Base-by-base conservation (phyloP, 768 basidiomycete genomes). In the Kwoniella pini region DNA sequence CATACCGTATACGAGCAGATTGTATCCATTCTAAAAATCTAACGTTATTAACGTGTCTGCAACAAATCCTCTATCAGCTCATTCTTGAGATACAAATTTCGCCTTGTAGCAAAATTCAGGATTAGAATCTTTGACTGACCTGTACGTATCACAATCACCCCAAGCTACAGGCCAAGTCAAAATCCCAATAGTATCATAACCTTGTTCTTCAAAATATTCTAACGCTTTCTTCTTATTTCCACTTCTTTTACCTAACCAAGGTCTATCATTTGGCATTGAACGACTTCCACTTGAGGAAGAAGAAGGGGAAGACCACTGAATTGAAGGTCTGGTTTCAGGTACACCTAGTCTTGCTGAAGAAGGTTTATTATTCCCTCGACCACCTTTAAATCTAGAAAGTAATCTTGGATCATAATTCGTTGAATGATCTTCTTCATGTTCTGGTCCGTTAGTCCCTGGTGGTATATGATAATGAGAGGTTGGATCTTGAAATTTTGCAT, bases 31-130 rank as follows among this genome's bases (percentile, higher is more conserved):
- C 31, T 21, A 72, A 61, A 53, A 59, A 67, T n/a, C 59, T 56
- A 30, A 75, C 73, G 46, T 72, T 75, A 42, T 75, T 75, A 27
- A 64, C 69, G 46, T 75, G 73, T 59, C 73, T 74, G 36, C 21
- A 6, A n/a, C n/a, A n/a, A n/a, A n/a, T n/a, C n/a, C n/a, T n/a
- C n/a, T n/a, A n/a, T n/a, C n/a, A n/a, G n/a, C n/a, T n/a, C n/a
- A n/a, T n/a, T n/a, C n/a, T n/a, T n/a, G n/a, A n/a, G n/a, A n/a
- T n/a, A n/a, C n/a, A n/a, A n/a, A n/a, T n/a, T n/a, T n/a, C n/a
- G n/a, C n/a, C n/a, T n/a, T n/a, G n/a, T n/a, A n/a, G n/a, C n/a
- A n/a, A n/a, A n/a, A n/a, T n/a, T n/a, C n/a, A n/a, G n/a, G n/a
- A n/a, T n/a, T n/a, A 10, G 42, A 55, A 9, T 3, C 24, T 10